Base-by-base conservation (phyloP, 2,329 filamentous ascomycete genomes). In the Mycosphaerella arachidis region DNA sequence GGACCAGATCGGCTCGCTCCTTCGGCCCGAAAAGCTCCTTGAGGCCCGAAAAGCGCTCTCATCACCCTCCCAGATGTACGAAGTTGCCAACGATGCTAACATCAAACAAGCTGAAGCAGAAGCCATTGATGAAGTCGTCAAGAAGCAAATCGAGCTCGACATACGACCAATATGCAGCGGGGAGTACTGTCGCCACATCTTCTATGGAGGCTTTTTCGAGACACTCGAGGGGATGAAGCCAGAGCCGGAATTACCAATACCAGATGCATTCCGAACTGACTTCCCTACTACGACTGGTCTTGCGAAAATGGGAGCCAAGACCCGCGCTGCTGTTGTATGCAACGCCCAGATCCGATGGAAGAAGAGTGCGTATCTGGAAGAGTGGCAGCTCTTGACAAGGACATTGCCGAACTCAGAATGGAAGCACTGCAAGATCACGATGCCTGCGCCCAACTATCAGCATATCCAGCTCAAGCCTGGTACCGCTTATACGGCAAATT, bases 1-100 rank as follows among this genome's bases (percentile, higher is more conserved):
- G 60, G 87, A 90, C 74, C 87, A 90, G 64, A 81, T 89, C 62
- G 87, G 87, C 56, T 89, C 86, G 13, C 78, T 90, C 43, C 81
- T 90, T 53, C 84, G 87, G 30, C 86, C 87, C 0, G 73, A 83
- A 55, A 74, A 81, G 51, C 81, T 90, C 10, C 77, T 88, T 16
- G 77, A 83, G 50, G 82, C 82, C 51, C 79, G 86, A 72, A 75
- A 78, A 63, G 33, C 27, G 37, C 56, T 64, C 7, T 55, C 56
- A 6, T 58, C 57, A 16, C 55, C 60, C 4, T 55, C 52, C 7
- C 45, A 62, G 8, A 57, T 62, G 30, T 67, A 67, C 55, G 59
- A 62, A 12, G 53, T 59, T 30, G 35, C 58, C n/a, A 40, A 53
- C 9, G 64, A 64, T 31, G 30, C 18, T 4, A 70, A 80, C 69